phyloP scores from a whole-genome alignment of 106 monocot genomes.

The Dendrobium officinale region DNA sequence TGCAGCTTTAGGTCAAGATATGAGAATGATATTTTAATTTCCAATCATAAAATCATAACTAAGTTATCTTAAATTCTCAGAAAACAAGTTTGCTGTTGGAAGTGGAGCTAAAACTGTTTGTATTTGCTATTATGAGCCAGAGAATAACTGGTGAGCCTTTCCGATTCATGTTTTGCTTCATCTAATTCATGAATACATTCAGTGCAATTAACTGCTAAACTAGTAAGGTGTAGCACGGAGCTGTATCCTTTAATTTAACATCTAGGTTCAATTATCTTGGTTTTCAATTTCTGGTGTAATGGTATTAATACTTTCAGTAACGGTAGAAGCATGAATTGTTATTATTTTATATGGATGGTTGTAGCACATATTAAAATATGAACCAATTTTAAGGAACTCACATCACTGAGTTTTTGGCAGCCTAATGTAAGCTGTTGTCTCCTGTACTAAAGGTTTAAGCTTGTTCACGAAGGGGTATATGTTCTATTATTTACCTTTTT shows the following conservation, averaged over 20 bases:
- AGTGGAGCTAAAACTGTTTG: conserved; percentile 97
- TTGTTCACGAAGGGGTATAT: neutral
- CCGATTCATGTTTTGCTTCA: conserved; percentile 2
- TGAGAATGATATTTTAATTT: neutral
- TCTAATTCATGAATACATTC: neutral
- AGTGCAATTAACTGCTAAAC: conserved; percentile 2
- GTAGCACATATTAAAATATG: neutral
- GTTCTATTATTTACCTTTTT: neutral
- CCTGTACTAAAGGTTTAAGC: neutral
- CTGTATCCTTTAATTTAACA: neutral
- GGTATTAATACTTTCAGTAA: neutral
- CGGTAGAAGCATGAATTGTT: neutral
- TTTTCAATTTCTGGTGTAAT: neutral
- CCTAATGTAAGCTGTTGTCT: neutral
- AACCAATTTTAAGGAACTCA: neutral
- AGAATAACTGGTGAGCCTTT: conserved; percentile 85
- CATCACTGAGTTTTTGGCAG: neutral
- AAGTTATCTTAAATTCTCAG: conserved; percentile 35
- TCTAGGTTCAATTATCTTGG: neutral
- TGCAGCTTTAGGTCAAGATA: conserved; percentile 1
- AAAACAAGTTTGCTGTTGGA: conserved; percentile 99
- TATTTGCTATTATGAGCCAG: conserved; percentile 96
- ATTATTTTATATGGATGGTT: neutral
- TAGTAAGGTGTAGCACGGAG: neutral
- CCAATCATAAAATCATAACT: neutral